Base-by-base conservation (phyloP, 805 yeast species). In the Candida ovalis region DNA sequence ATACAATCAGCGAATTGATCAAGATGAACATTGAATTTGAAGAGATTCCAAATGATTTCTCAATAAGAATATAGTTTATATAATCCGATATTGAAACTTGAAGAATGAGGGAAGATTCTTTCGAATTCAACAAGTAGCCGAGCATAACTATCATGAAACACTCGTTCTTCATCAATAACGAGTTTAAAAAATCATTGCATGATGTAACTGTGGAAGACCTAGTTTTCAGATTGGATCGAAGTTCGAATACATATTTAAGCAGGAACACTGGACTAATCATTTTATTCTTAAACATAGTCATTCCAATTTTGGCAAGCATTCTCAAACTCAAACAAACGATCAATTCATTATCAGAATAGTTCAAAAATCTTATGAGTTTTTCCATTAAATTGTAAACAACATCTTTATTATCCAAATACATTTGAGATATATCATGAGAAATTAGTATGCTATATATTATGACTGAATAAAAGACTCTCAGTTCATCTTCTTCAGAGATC, bases 41-140 rank as follows among this genome's bases (percentile, higher is more conserved):
- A 25, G 48, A 36, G 18, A 51, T 21, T 1, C 28, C n/a, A 36
- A 17, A 15, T 19, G 37, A 19, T 3, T 40, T 40, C 37, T 61
- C 64, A 23, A 63, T 51, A 17, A 62, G 24, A 5, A 59, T 18
- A 41, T 55, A 55, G 38, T 60, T 59, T 17, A 60, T 44, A 30
- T 58, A 62, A 40, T 58, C 62, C 25, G 61, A 25, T 9, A 55
- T 44, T 13, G 54, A 40, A n/a, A 46, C 23, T 40, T 51, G 48
- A 30, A 25, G 17, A 6, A 40, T 25, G 8, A 18, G 18, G 12
- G 12, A 23, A 25, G 9, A 43, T 8, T 21, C 24, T 1, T 46
- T 28, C 18, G 42, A 42, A 17, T 48, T 47, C 42, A 60, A 41
- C 10, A 56, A 40, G 8, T 42, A 25, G 6, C 58, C 51, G 22